Evolutionary conservation across 2,329 filamentous ascomycete species (phyloP).

Genomic region (Nemania diffusa): DNA sequence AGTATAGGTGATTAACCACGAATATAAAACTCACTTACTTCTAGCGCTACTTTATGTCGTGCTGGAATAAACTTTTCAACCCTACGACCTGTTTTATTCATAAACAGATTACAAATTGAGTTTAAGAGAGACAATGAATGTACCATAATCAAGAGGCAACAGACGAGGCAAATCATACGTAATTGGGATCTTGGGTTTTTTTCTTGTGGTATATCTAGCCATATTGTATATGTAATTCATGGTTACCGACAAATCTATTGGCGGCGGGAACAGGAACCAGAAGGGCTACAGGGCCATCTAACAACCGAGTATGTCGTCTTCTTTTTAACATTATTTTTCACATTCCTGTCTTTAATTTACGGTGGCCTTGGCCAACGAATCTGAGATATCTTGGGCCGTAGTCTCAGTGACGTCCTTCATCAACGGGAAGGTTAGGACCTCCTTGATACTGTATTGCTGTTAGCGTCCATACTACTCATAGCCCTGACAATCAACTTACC

Average conservation of each 20-base stretch:
- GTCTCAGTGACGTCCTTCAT: slow-evolving; percentile 70
- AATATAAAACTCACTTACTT: too few species aligned
- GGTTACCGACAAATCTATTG: not conserved
- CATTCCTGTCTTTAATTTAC: slow-evolving; percentile 8
- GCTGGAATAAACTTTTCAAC: too few species aligned
- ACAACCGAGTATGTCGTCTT: not conserved
- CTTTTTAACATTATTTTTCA: not conserved
- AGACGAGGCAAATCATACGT: not conserved
- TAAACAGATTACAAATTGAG: too few species aligned
- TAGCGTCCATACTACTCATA: not conserved
- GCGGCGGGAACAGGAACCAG: not conserved
- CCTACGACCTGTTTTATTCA: too few species aligned
- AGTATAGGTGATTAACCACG: too few species aligned
- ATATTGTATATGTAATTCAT: not conserved
- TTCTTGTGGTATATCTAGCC: not conserved
- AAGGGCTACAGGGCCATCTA: not conserved
- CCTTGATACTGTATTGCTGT: slow-evolving; percentile 73
- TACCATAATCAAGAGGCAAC: not conserved
- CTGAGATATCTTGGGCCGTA: slow-evolving; percentile 7
- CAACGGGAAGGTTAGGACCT: slow-evolving; percentile 95
- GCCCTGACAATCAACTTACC: slow-evolving; percentile 43
- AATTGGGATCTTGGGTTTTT: not conserved
- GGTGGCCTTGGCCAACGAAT: slow-evolving; percentile 16
- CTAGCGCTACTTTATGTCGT: too few species aligned
- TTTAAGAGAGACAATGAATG: not conserved